Percentiles rank a stretch among this genome's conserved stretches.
Conservation (phyloP, 805 yeast species). For the Metschnikowia arizonensis region DNA sequence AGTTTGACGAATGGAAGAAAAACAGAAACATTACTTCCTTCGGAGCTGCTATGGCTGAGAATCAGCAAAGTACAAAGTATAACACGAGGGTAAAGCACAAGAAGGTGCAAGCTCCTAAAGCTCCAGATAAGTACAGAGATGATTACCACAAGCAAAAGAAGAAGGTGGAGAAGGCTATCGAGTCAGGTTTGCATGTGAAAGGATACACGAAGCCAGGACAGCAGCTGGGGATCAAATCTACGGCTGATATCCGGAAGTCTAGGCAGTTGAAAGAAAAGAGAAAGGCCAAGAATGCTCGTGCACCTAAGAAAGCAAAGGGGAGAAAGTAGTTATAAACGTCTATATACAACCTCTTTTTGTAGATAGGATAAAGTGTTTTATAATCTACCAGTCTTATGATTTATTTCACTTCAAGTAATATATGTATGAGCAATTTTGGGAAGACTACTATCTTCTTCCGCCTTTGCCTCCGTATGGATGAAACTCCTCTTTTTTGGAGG, state of each 20-base stretch:
- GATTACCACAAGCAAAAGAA: conserved; percentile 78
- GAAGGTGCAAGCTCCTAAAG: conserved; percentile 71
- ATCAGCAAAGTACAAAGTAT: conserved; percentile 21
- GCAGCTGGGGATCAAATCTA: conserved; percentile 56
- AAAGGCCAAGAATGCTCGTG: conserved; percentile 83
- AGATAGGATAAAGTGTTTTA: neutral
- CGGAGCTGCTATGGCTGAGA: conserved; percentile 15
- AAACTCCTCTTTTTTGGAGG: conserved; percentile 25
- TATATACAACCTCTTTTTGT: neutral
- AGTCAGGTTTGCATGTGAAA: conserved; percentile 66
- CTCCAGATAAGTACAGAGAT: conserved; percentile 89
- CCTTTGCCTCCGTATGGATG: conserved; percentile 44
- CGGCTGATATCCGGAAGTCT: conserved; percentile 74
- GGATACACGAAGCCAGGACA: conserved; percentile 53
- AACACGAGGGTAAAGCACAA: conserved; percentile 64
- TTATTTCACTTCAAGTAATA: neutral
- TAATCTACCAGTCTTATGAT: neutral
- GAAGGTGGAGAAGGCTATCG: conserved; percentile 76
- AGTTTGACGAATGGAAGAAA: conserved; percentile 87
- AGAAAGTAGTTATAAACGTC: neutral
- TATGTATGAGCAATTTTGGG: neutral
- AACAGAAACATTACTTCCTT: conserved; percentile 54
- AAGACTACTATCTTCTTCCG: conserved; percentile 23
- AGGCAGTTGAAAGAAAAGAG: conserved; percentile 68
- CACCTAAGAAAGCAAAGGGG: conserved; percentile 32